Base-by-base conservation (phyloP, 2,329 filamentous ascomycete genomes). In the Coleophoma eucalyptorum region DNA sequence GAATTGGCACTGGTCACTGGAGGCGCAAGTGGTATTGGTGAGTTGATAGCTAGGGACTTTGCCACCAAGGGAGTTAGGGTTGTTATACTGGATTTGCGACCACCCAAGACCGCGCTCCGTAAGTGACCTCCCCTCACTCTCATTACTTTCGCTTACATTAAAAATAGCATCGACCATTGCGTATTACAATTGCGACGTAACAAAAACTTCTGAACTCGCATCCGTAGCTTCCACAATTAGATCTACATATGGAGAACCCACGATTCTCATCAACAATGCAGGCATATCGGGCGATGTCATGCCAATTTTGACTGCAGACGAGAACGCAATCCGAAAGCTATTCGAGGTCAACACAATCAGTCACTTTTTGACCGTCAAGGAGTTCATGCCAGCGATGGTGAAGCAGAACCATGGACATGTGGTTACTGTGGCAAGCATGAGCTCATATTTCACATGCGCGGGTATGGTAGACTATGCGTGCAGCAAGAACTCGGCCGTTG, bases 1-100 rank as follows among this genome's bases (percentile, higher is more conserved):
- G 87, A 90, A 68, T 72, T 90, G 40, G 84, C 88, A 3, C 72
- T 91, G 37, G 76, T 92, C n/a, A 90, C 88, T 0, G 89, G 89
- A 6, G 89, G 88, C 6, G 80, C 83, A 43, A 81, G 81, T 55
- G 89, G 88, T 0, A 90, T 93, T 58, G 88, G 89, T 6, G 79
- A 77, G 32, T 69, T 77, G 38, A 77, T 90, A 15, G 86, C 86
- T 12, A 73, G 76, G 55, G 66, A 84, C 45, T 74, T 93, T 20
- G 83, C 81, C 1, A 79, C 81, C 61, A 71, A 71, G 50, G 81
- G 80, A 2, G 73, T 87, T 55, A 87, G 80, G 57, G 84, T 91
- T 33, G 83, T 84, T 0, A 83, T 90, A 3, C 65, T 92, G 31
- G 88, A 93, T 67, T 73, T 89, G 31, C 80, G 84, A 58, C 73